Evolutionary conservation across 1,284 basidiomycete species (phyloP), one percentile per base, ranked within the genome.

Genomic region (Ceratobasidium sp.): DNA sequence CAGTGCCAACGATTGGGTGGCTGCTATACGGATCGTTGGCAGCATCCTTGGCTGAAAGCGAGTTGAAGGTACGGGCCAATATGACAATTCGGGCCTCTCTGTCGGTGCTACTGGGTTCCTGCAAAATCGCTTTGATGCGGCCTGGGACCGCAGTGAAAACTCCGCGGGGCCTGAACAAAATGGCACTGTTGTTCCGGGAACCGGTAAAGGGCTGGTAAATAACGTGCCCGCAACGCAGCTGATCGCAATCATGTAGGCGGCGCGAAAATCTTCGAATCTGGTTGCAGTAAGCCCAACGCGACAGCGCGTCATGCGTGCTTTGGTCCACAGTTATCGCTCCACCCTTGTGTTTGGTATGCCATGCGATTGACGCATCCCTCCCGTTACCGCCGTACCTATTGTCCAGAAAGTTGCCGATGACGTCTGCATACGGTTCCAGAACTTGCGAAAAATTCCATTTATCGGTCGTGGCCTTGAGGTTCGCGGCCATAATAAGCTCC

Each of bases 261-360:
- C 59, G 59, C n/a, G 59, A 7, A n/a, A 38, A 62, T 0, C 4
- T 18, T 0, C 30, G 59, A 23, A 38, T 38, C 0, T 62, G 0
- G 59, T 62, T 62, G 35, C 14, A 10, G 16, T 38, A 5, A 0
- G 59, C 33, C 59, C 59, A 62, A 16, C 18, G 14, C 5, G 33
- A 62, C n/a, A 62, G 23, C 33, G 59, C 59, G 4, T 35, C 20
- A 33, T 62, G 33, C 18, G 59, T 62, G 20, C 3, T 5, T 18
- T 38, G 7, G 59, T 62, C 33, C 14, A 62, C 5, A 62, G 8
- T 50, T 18, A 38, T 38, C 8, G 38, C 38, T 3, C 38, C 38
- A 33, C 59, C 30, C 18, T 62, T 62, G 30, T 62, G 59, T 38
- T 35, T 62, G 2, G 59, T 62, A 62, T 35, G 12, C 59, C 59